These are phyloP conservation scores for Curvularia eragrostidis DNA, from an alignment of 2,329 filamentous ascomycete genomes.

Conservation along the genomic window DNA sequence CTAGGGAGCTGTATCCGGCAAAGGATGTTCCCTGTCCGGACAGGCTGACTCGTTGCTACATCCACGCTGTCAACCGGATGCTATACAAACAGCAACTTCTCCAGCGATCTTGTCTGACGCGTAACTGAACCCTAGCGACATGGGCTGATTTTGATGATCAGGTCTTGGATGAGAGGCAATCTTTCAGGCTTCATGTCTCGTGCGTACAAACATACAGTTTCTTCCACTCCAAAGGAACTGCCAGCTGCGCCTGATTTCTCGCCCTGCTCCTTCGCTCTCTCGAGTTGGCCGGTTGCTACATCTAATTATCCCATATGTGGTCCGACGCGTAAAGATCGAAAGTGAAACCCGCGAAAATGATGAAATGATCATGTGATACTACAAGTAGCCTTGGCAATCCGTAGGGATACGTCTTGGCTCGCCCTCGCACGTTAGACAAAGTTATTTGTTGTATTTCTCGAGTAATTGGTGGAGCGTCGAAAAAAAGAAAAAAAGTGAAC, in stretches of 20 bases:
- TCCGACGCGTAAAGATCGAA: neutral
- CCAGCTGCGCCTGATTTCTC: neutral
- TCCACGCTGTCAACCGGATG: neutral
- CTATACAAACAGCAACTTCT: neutral
- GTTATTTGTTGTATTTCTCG: neutral
- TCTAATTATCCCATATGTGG: neutral
- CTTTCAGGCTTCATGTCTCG: neutral
- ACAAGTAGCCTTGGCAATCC: neutral
- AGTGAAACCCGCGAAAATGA: neutral
- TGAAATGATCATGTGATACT: neutral
- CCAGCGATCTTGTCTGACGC: neutral
- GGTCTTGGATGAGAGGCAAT: neutral
- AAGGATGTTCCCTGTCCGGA: neutral
- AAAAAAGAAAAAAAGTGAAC: too few species aligned
- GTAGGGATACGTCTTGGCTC: neutral
- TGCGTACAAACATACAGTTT: neutral
- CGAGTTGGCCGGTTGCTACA: neutral
- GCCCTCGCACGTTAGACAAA: neutral
- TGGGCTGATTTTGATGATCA: slow-evolving; percentile 1
- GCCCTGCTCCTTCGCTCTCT: neutral
- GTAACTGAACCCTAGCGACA: neutral
- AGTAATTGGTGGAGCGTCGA: neutral
- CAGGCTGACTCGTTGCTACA: neutral
- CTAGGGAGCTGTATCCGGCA: neutral
- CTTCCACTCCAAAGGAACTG: neutral